These are phyloP conservation scores for Raphanus sativus DNA, from an alignment of 345 rosid genomes.

Conservation along the genomic window DNA sequence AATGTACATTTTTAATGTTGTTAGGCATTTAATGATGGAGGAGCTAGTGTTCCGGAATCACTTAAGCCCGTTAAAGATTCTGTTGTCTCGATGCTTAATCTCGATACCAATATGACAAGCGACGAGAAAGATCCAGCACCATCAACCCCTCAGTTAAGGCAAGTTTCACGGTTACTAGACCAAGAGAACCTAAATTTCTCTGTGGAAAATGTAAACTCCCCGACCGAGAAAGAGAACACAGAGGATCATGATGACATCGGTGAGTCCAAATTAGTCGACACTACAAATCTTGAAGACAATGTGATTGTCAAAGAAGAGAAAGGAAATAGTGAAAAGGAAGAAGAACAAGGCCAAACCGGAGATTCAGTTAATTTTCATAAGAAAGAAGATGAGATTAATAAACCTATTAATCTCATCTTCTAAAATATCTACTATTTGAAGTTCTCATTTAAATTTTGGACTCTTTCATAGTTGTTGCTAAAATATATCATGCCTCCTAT, in stretches of 20 bases:
- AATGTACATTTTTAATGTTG: background rate
- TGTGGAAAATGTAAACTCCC: constrained; percentile 38
- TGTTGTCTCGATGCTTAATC: constrained; percentile 56
- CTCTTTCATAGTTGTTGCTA: too few species aligned
- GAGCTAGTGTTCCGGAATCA: constrained; percentile 50
- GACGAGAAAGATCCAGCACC: constrained; percentile 66
- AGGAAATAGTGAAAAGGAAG: constrained; percentile 51
- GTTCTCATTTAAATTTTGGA: too few species aligned
- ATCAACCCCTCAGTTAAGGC: constrained; percentile 77
- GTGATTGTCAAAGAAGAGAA: constrained; percentile 34
- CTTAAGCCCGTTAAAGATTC: constrained; percentile 76
- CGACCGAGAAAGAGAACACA: constrained; percentile 53
- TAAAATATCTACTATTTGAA: too few species aligned
- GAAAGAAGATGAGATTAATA: constrained; percentile 17
- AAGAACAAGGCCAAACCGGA: constrained; percentile 31
- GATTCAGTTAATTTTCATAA: background rate
- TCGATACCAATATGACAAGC: constrained; percentile 41
- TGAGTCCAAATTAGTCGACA: constrained; percentile 91
- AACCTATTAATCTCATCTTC: too few species aligned
- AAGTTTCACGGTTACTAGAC: constrained; percentile 56
- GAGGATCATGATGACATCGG: constrained; percentile 44
- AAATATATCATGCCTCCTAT: too few species aligned
- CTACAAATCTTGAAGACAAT: constrained; percentile 37
- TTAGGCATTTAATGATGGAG: constrained; percentile 76
- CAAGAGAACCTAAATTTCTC: constrained; percentile 60